A percentile compares a stretch with the other conserved stretches of the same genome.
Conservation (phyloP, 768 basidiomycete genomes). For the Gautieria morchelliformis region DNA sequence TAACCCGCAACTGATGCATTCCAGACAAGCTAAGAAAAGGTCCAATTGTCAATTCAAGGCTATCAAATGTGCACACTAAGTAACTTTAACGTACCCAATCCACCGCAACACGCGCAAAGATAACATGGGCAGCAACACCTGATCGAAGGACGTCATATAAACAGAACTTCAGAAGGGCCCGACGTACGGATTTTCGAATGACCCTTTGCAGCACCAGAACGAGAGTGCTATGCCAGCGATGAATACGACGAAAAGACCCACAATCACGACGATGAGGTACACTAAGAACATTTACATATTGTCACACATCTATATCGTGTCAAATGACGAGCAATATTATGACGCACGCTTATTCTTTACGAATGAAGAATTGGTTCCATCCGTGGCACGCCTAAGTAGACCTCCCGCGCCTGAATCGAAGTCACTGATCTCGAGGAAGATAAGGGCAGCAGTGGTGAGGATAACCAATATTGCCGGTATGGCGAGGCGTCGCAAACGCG, state of each 20-base stretch:
- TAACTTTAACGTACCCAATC: slow-evolving; percentile 36
- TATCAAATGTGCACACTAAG: no score
- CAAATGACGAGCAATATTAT: background rate
- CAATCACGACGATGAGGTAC: slow-evolving; percentile 57
- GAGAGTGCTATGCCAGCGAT: slow-evolving; percentile 47
- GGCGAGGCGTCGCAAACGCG: background rate
- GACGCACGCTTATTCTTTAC: slow-evolving; percentile 14
- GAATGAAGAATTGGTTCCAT: slow-evolving; percentile 1
- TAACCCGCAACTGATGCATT: slow-evolving; percentile 61
- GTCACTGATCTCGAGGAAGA: background rate
- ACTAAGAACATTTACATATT: slow-evolving; percentile 25
- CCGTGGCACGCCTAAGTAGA: background rate
- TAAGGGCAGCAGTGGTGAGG: background rate
- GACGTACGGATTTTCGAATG: slow-evolving; percentile 44
- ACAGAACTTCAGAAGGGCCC: background rate
- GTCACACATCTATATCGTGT: background rate
- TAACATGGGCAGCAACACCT: slow-evolving; percentile 57
- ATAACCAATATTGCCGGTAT: background rate
- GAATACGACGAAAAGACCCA: slow-evolving; percentile 48
- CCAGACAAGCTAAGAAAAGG: slow-evolving; percentile 42
- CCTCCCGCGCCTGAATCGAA: background rate
- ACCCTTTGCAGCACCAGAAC: slow-evolving; percentile 55
- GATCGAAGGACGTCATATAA: background rate
- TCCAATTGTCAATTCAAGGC: background rate
- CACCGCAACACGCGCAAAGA: slow-evolving; percentile 63